Base-by-base conservation (phyloP, 1,284 basidiomycete species). In the Agaricales sp. region DNA sequence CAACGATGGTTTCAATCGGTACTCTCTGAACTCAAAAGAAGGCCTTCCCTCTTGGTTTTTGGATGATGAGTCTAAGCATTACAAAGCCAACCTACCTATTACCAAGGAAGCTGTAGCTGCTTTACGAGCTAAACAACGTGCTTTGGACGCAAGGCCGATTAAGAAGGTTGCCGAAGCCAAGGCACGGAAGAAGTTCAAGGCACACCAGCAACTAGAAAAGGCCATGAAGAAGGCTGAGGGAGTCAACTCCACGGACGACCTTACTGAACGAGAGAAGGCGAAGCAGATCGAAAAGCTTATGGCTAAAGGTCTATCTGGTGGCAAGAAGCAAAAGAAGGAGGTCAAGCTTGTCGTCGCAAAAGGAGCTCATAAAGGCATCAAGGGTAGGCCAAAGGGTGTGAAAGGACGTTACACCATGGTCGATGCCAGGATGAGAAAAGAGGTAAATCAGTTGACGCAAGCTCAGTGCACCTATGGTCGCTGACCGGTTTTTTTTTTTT, bases 91-190 rank as follows among this genome's bases (percentile, higher is more conserved):
- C 65, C 75, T 99, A 49, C 96, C 96, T 13, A 78, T 99, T 54
- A 98, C 95, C 1, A 99, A 97, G 67, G 96, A 99, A 65, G 96
- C 96, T 3, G 74, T 99, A 50, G 76, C 77, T 49, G 86, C 84
- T 2, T 75, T 99, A 30, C 82, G 90, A 26, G 92, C 89, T 14
- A 91, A 87, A 62, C 91, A 96, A 69, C 85, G 94, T 20, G 92
- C 92, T 3, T 74, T 99, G 44, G 93, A 99, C 62, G 94, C 95
- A 2, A 81, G 96, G 12, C 96, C 96, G 14, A 99, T 99, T 70
- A 99, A 98, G 73, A 99, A 99, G 74, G 77, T 99, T 11, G 96
- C 95, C 16, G 96, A 99, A 70, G 96, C 96, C 41, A 99, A 99
- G 68, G 93, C 92, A 30, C 78, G 96, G 53, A 99, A 99, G 71